Evolutionary conservation across 805 yeast genomes (phyloP), one percentile per base, ranked within the genome.

Genomic region (Grigorovia jiainica): DNA sequence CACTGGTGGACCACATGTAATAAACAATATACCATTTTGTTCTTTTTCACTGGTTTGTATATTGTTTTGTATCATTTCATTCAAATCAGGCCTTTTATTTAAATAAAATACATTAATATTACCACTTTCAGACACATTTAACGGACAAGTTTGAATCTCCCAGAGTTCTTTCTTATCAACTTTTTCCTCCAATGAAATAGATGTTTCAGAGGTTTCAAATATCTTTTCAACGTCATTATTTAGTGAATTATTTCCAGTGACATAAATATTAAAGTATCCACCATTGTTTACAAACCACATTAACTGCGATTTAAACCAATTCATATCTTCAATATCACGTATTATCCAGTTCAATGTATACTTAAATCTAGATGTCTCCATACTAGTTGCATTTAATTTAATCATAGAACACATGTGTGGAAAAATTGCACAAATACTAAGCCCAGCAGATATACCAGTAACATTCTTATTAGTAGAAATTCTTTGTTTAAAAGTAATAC

Each of bases 261-360:
- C 24, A 6, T 27, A 13, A 10, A 54, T 42, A 2, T 39, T 42
- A 5, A 50, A 44, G 38, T 59, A 59, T 42, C 69, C 44, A 55
- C 60, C 40, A 47, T 52, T 15, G 51, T 53, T 13, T 38, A 39
- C 19, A 34, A 73, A 47, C 34, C 51, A 47, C 5, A 42, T 52
- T 34, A 77, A 50, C 48, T 76, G 78, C 2, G 55, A 59, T 4
- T 48, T 39, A 48, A 76, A 75, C 76, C 76, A 75, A n/a, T 51
- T 47, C 17, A 83, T 54, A 6, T 79, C 71, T 32, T 63, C 61
- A 44, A 67, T 64, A 30, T 77, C 75, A 42, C 80, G 66, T 8
- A 82, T 66, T 8, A 73, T 69, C 95, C 95, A 86, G 29, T 73
- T 60, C 41, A 84, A 67, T 43, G 73, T 71, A 24, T 69, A 17